A percentile compares a stretch with the other conserved stretches of the same genome.
Conservation (phyloP, 495 filamentous ascomycete genomes). For the Aspergillus ellipticus region DNA sequence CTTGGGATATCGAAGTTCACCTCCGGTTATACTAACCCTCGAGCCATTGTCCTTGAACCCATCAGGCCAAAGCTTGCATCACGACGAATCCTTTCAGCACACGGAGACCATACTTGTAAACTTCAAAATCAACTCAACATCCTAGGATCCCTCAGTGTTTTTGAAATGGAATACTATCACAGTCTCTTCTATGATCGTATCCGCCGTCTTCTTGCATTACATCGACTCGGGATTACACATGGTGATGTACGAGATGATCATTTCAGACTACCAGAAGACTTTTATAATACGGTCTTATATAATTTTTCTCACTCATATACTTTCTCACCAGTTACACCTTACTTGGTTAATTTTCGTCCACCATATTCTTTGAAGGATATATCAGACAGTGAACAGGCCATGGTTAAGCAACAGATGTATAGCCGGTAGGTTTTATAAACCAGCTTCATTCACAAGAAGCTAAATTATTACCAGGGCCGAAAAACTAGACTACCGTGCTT, state of each 20-base stretch:
- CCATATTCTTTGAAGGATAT: not conserved
- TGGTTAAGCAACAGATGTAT: not conserved
- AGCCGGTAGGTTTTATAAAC: not conserved
- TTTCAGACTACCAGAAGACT: slow-evolving; percentile 8
- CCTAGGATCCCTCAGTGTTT: not conserved
- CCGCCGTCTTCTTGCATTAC: not conserved
- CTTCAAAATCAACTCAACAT: not conserved
- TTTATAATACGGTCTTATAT: slow-evolving; percentile 5
- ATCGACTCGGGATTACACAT: slow-evolving; percentile 6
- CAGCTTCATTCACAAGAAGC: not conserved
- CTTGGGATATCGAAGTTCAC: not conserved
- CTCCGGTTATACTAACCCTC: not conserved
- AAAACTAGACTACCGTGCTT: not conserved
- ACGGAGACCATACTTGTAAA: not conserved
- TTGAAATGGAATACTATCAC: slow-evolving; percentile 5
- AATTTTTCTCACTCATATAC: slow-evolving; percentile 1
- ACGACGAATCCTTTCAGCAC: not conserved
- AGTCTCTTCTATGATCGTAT: slow-evolving; percentile 1
- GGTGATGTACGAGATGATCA: slow-evolving; percentile 10
- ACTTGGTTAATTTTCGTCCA: not conserved
- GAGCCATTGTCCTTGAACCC: not conserved
- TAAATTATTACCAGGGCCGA: not conserved
- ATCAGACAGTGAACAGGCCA: not conserved
- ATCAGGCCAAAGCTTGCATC: slow-evolving; percentile 1
- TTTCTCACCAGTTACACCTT: not conserved